phyloP scores from a whole-genome alignment of 2,329 filamentous ascomycete species.

The Monosporascus ibericus region DNA sequence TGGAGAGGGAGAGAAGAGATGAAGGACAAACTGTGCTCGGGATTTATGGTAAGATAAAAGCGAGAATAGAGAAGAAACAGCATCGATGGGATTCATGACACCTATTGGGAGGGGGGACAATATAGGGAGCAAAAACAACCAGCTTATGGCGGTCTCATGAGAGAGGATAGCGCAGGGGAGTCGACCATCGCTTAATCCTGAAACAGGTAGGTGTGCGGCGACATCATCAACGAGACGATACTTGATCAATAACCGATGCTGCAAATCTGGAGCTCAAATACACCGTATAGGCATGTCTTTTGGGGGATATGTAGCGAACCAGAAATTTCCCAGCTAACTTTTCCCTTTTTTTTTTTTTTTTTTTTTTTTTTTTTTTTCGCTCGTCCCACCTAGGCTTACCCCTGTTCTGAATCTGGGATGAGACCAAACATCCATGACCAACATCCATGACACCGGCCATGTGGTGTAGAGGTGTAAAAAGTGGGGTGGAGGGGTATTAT shows the following conservation, averaged over 20 bases:
- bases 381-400: conserved; percentile 6
- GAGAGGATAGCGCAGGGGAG: background rate
- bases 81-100: background rate
- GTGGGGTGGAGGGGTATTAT: conserved; percentile 10
- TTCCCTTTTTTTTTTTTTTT: background rate
- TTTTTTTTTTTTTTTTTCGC: background rate
- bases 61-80: background rate
- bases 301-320: background rate
- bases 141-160: background rate
- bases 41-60: background rate
- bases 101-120: background rate
- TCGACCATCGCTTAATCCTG: background rate
- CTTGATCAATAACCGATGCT: background rate
- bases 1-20: background rate
- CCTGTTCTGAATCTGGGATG: conserved; percentile 5
- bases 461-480: conserved; percentile 19
- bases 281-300: background rate
- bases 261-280: background rate
- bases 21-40: background rate
- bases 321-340: background rate
- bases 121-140: background rate
- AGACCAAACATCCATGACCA: conserved; percentile 7
- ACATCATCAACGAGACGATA: background rate
- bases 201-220: background rate
- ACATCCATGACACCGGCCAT: conserved; percentile 25